A percentile compares a stretch with the other conserved stretches of the same genome.
These are phyloP conservation scores for Candida manassasensis DNA, from an alignment of 805 yeast species.

Conservation along the genomic window DNA sequence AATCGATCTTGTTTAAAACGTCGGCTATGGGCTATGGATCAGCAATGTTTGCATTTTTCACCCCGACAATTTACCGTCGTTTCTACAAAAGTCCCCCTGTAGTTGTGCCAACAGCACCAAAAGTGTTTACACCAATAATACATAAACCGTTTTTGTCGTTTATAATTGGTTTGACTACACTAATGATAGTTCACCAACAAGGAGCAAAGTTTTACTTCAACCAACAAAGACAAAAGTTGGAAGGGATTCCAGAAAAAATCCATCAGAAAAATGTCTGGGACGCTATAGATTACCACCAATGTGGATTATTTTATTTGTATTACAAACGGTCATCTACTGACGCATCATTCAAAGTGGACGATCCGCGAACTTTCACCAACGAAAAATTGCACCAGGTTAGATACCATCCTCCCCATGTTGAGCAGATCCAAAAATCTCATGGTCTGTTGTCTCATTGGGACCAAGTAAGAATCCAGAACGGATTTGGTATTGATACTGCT, in stretches of 20 bases:
- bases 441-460: conserved; percentile 27
- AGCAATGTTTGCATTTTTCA: conserved; percentile 22
- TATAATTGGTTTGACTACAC: conserved; percentile 23
- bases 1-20: conserved; percentile 19
- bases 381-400: conserved; percentile 25
- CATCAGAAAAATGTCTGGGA: conserved; percentile 29
- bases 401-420: conserved; percentile 15
- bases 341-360: conserved; percentile 48
- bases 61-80: conserved; percentile 26
- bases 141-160: conserved; percentile 32
- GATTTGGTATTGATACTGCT: conserved; percentile 13
- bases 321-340: conserved; percentile 48
- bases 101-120: conserved; percentile 1
- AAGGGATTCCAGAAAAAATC: conserved; percentile 10
- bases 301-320: conserved; percentile 40
- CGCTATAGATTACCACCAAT: conserved; percentile 31
- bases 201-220: conserved; percentile 20
- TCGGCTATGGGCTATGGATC: conserved; percentile 23
- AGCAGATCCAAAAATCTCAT: background rate
- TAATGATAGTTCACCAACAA: conserved; percentile 23
- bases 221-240: conserved; percentile 15
- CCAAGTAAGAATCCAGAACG: conserved; percentile 29
- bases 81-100: conserved; percentile 4
- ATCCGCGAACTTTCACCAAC: conserved; percentile 42
- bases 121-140: conserved; percentile 12